Evolutionary conservation across 345 rosid species (phyloP).

Genomic region (Dimocarpus longan): DNA sequence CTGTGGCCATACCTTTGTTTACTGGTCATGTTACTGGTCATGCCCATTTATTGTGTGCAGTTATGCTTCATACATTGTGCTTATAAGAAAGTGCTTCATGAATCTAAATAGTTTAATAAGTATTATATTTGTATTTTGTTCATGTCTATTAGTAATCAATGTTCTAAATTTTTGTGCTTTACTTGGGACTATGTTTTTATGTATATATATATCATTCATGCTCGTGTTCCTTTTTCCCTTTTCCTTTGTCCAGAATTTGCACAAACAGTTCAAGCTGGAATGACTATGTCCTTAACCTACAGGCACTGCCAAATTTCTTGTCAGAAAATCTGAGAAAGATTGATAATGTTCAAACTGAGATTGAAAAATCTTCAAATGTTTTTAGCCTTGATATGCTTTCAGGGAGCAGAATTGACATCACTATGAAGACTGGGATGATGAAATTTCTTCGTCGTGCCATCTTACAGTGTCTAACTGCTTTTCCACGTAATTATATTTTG

Average conservation of each 20-base stretch:
- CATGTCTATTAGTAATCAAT: not conserved
- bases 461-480: slow-evolving; percentile 70
- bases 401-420: slow-evolving; percentile 45
- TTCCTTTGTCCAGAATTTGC: slow-evolving; percentile 51
- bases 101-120: not conserved
- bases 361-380: slow-evolving; percentile 35
- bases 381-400: slow-evolving; percentile 50
- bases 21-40: no score
- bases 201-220: not conserved
- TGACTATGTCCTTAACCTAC: slow-evolving; percentile 66
- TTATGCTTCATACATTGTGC: not conserved
- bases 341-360: slow-evolving; percentile 33
- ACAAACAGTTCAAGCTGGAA: slow-evolving; percentile 84
- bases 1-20: not conserved
- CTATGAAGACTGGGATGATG: slow-evolving; percentile 62
- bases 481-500: slow-evolving; percentile 76
- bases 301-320: slow-evolving; percentile 60
- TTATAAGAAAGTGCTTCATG: not conserved
- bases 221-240: not conserved
- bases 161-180: not conserved
- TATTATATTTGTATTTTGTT: not conserved
- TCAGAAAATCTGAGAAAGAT: slow-evolving; percentile 53
- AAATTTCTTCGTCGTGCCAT: slow-evolving; percentile 81
- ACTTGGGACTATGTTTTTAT: slow-evolving; percentile 8
- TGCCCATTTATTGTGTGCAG: not conserved